Base-by-base conservation (phyloP, 2,329 filamentous ascomycete species). In the Sclerotinia glacialis region DNA sequence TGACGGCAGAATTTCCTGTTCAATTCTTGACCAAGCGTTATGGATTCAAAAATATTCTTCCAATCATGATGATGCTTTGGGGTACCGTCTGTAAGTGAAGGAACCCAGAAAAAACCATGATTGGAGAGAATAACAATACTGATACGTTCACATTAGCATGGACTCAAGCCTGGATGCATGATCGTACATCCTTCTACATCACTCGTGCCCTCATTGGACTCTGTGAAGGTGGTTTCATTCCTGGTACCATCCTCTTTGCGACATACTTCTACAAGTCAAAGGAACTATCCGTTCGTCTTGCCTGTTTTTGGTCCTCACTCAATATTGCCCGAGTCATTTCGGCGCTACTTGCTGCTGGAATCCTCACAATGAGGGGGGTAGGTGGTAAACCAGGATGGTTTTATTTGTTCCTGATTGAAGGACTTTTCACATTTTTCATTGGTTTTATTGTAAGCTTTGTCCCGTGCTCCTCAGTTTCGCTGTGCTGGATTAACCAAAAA, bases 251-350 rank as follows among this genome's bases (percentile, higher is more conserved):
- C 63, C 78, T 88, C 0, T 90, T 89, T 73, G 79, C 90, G 1
- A 86, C 83, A 37, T 91, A 91, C 75, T 92, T 87, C 78, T 92
- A 91, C 77, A 91, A 84, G 14, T 83, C 85, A 2, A 82, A 81
- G 67, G 83, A 90, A 75, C 80, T 91, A 1, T 87, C 89, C 0
- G 81, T 84, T 47, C 82, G 89, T 0, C 78, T 91, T 31, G 85
- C 84, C 63, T 89, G 83, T 78, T 91, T 90, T 76, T 91, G 88
- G 89, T 83, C 72, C 1, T 80, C 85, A 1, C 86, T 85, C 63
- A 79, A 80, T 53, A 75, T 77, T 6, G 81, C 82, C 0, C 78
- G 82, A 49, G 83, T 86, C 47, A 76, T 83, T 4, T 81, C 82
- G 1, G 83, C 84, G 1, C 85, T 87, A 69, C 74, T 85, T 16